phyloP scores from a whole-genome alignment of 352 stramenopile genomes.

The Chrysophaeum taylorii region DNA sequence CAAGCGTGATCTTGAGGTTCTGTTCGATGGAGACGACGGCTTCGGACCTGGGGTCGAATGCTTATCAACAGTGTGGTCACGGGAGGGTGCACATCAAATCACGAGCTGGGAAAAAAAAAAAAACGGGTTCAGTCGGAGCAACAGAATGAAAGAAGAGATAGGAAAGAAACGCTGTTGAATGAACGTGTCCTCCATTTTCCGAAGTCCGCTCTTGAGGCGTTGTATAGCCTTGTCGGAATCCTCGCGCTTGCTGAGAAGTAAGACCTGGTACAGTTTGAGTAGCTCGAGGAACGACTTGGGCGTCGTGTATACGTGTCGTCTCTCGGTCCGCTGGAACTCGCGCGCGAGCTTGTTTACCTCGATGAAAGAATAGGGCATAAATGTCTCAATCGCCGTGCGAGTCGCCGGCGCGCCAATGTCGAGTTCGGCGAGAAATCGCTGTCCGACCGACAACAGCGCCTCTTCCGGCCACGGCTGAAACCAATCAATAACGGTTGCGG shows the following conservation, averaged over 20 bases:
- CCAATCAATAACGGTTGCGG: conserved; percentile 87
- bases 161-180: too few relatives aligned
- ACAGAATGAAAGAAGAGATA: too few relatives aligned
- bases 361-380: conserved; percentile 87
- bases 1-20: conserved; percentile 83
- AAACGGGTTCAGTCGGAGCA: too few relatives aligned
- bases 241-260: conserved; percentile 57
- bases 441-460: conserved; percentile 74
- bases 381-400: conserved; percentile 74
- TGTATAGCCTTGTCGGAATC: conserved; percentile 62
- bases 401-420: conserved; percentile 55
- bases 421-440: conserved; percentile 55
- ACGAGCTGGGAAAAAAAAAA: too few relatives aligned
- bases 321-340: conserved; percentile 72
- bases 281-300: conserved; percentile 87
- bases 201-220: conserved; percentile 74
- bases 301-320: conserved; percentile 83
- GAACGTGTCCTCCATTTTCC: conserved; percentile 82
- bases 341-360: conserved; percentile 78
- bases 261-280: conserved; percentile 83
- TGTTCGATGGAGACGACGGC: conserved; percentile 79
- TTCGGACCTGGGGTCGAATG: too few relatives aligned
- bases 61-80: too few relatives aligned
- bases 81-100: too few relatives aligned
- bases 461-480: conserved; percentile 71